Evolutionary conservation across 2,329 filamentous ascomycete species (phyloP).

Genomic region (Ophiocordyceps unilateralis): DNA sequence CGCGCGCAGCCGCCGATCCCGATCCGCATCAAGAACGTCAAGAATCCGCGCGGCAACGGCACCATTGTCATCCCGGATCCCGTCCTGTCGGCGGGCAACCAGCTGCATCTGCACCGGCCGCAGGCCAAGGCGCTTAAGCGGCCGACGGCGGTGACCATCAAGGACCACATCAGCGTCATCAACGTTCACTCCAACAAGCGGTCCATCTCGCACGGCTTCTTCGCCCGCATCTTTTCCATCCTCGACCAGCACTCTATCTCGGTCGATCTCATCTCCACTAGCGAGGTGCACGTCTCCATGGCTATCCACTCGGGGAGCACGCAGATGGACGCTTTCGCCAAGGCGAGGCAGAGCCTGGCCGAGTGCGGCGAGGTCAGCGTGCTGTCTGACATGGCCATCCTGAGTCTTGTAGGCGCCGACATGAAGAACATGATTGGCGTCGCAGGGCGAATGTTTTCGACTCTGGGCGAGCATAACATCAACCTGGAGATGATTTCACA

Average conservation of each 20-base stretch:
- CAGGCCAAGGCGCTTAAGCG: slow-evolving; percentile 45
- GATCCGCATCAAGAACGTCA: slow-evolving; percentile 84
- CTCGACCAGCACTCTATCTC: slow-evolving; percentile 75
- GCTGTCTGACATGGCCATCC: slow-evolving; percentile 81
- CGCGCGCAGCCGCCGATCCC: slow-evolving; percentile 63
- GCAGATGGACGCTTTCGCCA: slow-evolving; percentile 43
- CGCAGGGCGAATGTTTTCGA: slow-evolving; percentile 86
- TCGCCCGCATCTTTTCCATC: slow-evolving; percentile 84
- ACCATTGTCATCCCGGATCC: slow-evolving; percentile 72
- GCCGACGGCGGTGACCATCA: slow-evolving; percentile 87
- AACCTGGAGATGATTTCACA: slow-evolving; percentile 99
- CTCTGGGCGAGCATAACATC: slow-evolving; percentile 79
- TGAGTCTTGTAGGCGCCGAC: slow-evolving; percentile 84
- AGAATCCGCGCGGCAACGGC: slow-evolving; percentile 63
- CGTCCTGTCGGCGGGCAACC: slow-evolving; percentile 34
- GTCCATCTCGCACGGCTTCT: slow-evolving; percentile 88
- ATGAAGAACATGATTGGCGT: slow-evolving; percentile 98
- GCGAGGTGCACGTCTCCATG: slow-evolving; percentile 94
- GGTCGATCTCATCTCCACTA: slow-evolving; percentile 91
- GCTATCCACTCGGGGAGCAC: slow-evolving; percentile 71
- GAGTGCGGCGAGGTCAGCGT: slow-evolving; percentile 83
- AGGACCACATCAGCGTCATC: slow-evolving; percentile 89
- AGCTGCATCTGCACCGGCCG: slow-evolving; percentile 33
- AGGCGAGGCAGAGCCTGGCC: slow-evolving; percentile 53
- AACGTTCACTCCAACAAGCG: slow-evolving; percentile 98